These are phyloP conservation scores for Sambucus nigra DNA, from an alignment of 129 eudicot species.

Conservation along the genomic window DNA sequence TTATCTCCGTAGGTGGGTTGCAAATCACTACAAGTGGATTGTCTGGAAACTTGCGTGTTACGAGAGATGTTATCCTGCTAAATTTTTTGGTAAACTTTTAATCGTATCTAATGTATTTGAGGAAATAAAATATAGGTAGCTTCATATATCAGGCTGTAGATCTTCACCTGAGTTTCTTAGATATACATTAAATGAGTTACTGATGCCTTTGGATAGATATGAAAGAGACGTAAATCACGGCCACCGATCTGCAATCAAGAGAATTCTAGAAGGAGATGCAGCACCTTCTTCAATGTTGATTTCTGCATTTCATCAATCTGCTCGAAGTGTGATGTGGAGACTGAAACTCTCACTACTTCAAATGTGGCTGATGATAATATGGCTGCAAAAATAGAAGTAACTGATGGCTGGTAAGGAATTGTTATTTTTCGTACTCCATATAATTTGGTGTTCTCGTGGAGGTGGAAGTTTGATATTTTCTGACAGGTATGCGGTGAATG, in stretches of 20 bases:
- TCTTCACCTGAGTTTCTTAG: conserved; percentile 3
- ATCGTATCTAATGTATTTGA: conserved; percentile 65
- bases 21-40: conserved; percentile 94
- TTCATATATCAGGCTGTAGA: not conserved
- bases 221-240: conserved; percentile 93
- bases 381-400: conserved; percentile 52
- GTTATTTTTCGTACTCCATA: conserved; percentile 1
- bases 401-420: conserved; percentile 82
- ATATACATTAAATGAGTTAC: conserved; percentile 4
- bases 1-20: conserved; percentile 53
- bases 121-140: conserved; percentile 75
- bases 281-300: conserved; percentile 74
- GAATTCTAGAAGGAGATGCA: conserved; percentile 87
- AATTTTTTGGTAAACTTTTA: conserved; percentile 45
- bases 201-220: conserved; percentile 36
- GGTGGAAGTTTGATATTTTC: conserved; percentile 5
- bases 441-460: conserved; percentile 7
- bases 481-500: conserved; percentile 67
- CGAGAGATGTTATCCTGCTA: conserved; percentile 69
- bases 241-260: conserved; percentile 77
- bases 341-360: conserved; percentile 22
- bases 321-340: conserved; percentile 18
- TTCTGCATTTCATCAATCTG: conserved; percentile 74
- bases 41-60: conserved; percentile 96
- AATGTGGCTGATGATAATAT: conserved; percentile 18